phyloP scores from a whole-genome alignment of 495 filamentous ascomycete species.

The Neurospora sp. region DNA sequence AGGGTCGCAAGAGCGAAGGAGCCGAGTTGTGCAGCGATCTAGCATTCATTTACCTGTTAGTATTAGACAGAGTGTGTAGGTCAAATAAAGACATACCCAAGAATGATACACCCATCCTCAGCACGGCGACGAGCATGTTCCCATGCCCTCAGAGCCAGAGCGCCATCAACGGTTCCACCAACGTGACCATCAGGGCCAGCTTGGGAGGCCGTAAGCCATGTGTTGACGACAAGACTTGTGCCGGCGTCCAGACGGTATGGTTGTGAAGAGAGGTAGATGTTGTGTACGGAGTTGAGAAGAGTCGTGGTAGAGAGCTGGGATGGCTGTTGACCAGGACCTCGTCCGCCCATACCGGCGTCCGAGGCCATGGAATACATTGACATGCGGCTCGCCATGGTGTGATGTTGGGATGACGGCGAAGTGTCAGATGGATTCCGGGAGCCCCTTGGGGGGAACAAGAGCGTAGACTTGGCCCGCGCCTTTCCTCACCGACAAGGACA shows the following conservation, averaged over 20 bases:
- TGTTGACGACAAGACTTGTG: conserved; percentile 89
- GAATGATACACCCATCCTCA: conserved; percentile 87
- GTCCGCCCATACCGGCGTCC: conserved; percentile 42
- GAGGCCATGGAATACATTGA: conserved; percentile 71
- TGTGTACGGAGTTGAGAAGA: conserved; percentile 84
- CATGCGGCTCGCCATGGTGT: conserved; percentile 66
- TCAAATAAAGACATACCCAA: conserved; percentile 50
- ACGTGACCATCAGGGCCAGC: conserved; percentile 51
- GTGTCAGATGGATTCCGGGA: conserved; percentile 13
- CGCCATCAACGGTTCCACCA: conserved; percentile 71
- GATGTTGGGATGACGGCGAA: conserved; percentile 1
- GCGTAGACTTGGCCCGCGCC: background rate
- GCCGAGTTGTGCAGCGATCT: conserved; percentile 84
- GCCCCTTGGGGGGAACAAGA: conserved; percentile 14
- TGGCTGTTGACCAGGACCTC: conserved; percentile 53
- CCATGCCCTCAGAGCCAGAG: conserved; percentile 78
- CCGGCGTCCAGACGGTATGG: conserved; percentile 83
- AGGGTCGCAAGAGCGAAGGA: conserved; percentile 73
- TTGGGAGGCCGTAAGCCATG: conserved; percentile 74
- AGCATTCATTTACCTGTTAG: conserved; percentile 1
- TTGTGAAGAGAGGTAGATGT: conserved; percentile 68
- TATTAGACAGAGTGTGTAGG: background rate
- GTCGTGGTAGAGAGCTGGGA: conserved; percentile 85
- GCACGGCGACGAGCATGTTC: conserved; percentile 92
- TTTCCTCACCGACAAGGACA: background rate